Conservation (phyloP, 2,329 filamentous ascomycete species). For the Phialophora chinensis region DNA sequence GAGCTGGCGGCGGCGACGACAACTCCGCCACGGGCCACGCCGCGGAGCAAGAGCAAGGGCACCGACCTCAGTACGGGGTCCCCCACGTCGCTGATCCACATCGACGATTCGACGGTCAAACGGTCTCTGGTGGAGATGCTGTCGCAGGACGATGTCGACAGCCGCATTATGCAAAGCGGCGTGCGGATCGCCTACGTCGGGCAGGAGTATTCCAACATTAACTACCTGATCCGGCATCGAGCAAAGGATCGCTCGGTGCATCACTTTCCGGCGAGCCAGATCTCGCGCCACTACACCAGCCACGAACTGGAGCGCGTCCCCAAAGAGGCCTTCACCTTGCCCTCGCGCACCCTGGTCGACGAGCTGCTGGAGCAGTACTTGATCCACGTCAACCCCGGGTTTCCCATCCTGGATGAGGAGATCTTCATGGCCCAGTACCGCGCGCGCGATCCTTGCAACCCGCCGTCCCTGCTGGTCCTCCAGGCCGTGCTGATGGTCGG, state of each 20-base stretch:
- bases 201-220: constrained; percentile 13
- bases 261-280: constrained; percentile 6
- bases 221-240: constrained; percentile 18
- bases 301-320: not conserved
- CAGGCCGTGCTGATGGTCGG: constrained; percentile 43
- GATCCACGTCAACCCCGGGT: constrained; percentile 57
- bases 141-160: constrained; percentile 15
- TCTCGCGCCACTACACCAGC: constrained; percentile 1
- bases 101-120: constrained; percentile 12
- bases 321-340: constrained; percentile 17
- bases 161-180: constrained; percentile 11
- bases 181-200: constrained; percentile 15
- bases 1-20: no score
- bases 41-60: no score
- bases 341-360: constrained; percentile 39
- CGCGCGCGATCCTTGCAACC: constrained; percentile 31
- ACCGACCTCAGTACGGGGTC: no score
- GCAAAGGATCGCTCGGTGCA: constrained; percentile 10
- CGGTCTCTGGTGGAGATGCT: constrained; percentile 17
- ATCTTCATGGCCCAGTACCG: constrained; percentile 64
- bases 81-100: constrained; percentile 4
- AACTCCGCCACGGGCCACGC: no score
- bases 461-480: constrained; percentile 41
- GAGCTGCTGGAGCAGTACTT: constrained; percentile 60
- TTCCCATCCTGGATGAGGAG: constrained; percentile 60